phyloP scores from a whole-genome alignment of 331 rosid genomes.

The Pyracantha coccinea region DNA sequence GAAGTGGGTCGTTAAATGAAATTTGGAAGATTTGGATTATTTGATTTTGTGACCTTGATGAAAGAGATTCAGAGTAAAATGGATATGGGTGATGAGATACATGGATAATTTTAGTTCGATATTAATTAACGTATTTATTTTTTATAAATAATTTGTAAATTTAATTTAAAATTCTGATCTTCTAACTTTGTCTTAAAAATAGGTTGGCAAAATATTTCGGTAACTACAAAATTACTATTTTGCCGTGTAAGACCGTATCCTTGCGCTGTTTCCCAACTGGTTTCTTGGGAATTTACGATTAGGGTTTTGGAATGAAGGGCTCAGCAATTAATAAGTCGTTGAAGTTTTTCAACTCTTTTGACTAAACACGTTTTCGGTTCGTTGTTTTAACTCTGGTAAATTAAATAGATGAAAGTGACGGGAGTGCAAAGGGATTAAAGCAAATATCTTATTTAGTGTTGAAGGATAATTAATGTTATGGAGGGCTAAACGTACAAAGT shows the following conservation, averaged over 20 bases:
- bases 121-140: no score
- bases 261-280: not conserved
- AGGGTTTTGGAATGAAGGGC: not conserved
- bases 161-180: no score
- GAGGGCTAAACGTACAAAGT: no score
- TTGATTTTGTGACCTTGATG: fast-evolving
- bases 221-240: not conserved
- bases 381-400: not conserved
- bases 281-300: not conserved
- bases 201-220: not conserved
- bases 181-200: fast-evolving
- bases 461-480: no score
- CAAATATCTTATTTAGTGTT: not conserved
- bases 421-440: not conserved
- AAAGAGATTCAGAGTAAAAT: no score
- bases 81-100: no score
- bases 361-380: not conserved
- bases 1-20: fast-evolving
- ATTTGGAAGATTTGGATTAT: fast-evolving
- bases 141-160: fast-evolving
- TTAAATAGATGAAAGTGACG: not conserved
- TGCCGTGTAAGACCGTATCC: not conserved
- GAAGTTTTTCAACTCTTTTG: not conserved
- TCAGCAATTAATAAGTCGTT: not conserved
- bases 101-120: no score